phyloP scores from a whole-genome alignment of 75 land plant genomes.

The Pinus albicaulis region DNA sequence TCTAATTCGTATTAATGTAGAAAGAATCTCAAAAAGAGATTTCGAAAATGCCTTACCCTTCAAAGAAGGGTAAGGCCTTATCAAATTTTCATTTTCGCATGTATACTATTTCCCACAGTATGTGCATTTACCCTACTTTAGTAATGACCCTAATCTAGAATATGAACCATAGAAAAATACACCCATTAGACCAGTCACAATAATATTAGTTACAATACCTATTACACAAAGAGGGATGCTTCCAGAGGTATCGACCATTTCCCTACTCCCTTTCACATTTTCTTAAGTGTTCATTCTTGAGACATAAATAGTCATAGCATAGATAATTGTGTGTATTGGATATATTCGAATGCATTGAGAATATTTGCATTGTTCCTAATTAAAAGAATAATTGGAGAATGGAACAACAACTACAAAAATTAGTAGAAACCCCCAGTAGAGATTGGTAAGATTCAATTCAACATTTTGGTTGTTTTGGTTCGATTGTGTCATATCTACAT shows the following conservation, averaged over 20 bases:
- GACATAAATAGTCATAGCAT: not conserved
- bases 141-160: not conserved
- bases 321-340: not conserved
- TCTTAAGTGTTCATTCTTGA: not conserved
- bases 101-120: not conserved
- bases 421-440: not conserved
- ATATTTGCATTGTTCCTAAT: no score
- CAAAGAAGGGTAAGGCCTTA: no score
- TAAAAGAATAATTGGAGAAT: not conserved
- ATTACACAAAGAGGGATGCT: not conserved
- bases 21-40: no score
- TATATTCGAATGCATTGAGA: not conserved
- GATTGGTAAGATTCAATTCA: not conserved
- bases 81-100: no score
- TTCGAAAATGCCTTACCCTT: no score
- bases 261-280: not conserved
- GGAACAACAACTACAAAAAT: not conserved
- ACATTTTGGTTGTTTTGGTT: not conserved
- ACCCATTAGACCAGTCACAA: not conserved
- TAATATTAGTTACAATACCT: not conserved
- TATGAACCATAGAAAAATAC: not conserved
- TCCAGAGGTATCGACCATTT: not conserved
- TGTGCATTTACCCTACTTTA: not conserved
- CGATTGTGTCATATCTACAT: not conserved
- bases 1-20: no score